Evolutionary conservation across 176 grass and related monocot species (phyloP).

Genomic region (Zea luxurians): DNA sequence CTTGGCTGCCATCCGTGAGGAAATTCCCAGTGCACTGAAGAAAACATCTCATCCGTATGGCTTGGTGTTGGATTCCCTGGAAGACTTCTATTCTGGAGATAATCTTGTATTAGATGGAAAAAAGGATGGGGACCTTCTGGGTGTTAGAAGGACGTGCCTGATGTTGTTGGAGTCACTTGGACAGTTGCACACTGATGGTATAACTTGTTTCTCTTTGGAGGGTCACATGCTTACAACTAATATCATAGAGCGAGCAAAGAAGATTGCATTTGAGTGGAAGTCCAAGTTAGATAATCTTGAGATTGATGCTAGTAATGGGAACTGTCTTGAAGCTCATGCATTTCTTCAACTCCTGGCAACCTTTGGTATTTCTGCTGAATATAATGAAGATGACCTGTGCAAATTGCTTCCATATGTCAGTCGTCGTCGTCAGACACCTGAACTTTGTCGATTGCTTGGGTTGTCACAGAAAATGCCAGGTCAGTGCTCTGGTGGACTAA

Average conservation of each 20-base stretch:
- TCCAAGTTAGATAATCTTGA: conserved; percentile 70
- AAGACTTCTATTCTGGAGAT: conserved; percentile 57
- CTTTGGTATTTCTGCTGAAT: conserved; percentile 71
- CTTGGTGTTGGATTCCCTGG: conserved; percentile 57
- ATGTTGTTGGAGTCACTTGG: conserved; percentile 97
- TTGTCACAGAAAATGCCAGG: conserved; percentile 91
- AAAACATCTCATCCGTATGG: conserved; percentile 56
- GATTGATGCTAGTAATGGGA: conserved; percentile 85
- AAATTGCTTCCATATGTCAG: conserved; percentile 87
- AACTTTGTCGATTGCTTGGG: conserved; percentile 81
- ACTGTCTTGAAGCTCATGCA: conserved; percentile 94
- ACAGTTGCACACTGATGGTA: conserved; percentile 40
- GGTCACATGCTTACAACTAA: conserved; percentile 47
- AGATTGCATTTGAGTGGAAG: conserved; percentile 73
- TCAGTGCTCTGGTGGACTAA: conserved; percentile 39
- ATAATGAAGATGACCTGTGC: conserved; percentile 72
- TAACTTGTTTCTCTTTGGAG: conserved; percentile 30
- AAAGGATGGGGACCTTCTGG: conserved; percentile 90
- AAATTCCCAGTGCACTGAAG: conserved; percentile 72
- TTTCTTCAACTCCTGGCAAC: conserved; percentile 94
- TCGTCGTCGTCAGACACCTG: conserved; percentile 80
- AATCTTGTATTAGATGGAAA: conserved; percentile 75
- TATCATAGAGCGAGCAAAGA: conserved; percentile 64
- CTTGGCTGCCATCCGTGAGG: conserved; percentile 70
- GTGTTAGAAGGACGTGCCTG: conserved; percentile 81